phyloP scores from a whole-genome alignment of 1,139 yeast genomes.

The Kodamaea ohmeri region DNA sequence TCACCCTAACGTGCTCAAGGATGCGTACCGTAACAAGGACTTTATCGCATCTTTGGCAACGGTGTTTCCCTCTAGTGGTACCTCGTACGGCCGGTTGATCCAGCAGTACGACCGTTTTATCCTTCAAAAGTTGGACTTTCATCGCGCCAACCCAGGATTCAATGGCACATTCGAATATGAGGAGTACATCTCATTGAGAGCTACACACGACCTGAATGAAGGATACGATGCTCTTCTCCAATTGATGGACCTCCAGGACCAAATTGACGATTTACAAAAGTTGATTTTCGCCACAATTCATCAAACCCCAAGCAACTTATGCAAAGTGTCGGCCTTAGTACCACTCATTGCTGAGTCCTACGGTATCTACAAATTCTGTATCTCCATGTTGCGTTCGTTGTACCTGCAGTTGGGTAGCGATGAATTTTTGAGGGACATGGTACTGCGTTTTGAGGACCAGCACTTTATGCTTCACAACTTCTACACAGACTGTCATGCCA shows the following conservation, averaged over 20 bases:
- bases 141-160: conserved; percentile 81
- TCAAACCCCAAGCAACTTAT: conserved; percentile 66
- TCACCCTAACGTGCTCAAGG: conserved; percentile 79
- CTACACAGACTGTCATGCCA: conserved; percentile 85
- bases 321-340: conserved; percentile 82
- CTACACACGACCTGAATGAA: conserved; percentile 92
- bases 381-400: conserved; percentile 90
- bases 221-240: conserved; percentile 90
- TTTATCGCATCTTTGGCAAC: conserved; percentile 41
- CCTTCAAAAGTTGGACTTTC: conserved; percentile 75
- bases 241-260: conserved; percentile 82
- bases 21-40: conserved; percentile 69
- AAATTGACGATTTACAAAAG: conserved; percentile 76
- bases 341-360: conserved; percentile 92
- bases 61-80: conserved; percentile 41
- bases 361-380: conserved; percentile 86
- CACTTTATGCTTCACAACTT: conserved; percentile 79
- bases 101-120: conserved; percentile 72
- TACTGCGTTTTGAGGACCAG: conserved; percentile 73
- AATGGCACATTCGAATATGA: conserved; percentile 96
- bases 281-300: conserved; percentile 72
- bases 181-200: conserved; percentile 83
- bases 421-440: conserved; percentile 74
- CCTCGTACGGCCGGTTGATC: conserved; percentile 71
- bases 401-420: conserved; percentile 72